phyloP scores from a whole-genome alignment of 2,329 filamentous ascomycete species.

The Colletotrichum godetiae region DNA sequence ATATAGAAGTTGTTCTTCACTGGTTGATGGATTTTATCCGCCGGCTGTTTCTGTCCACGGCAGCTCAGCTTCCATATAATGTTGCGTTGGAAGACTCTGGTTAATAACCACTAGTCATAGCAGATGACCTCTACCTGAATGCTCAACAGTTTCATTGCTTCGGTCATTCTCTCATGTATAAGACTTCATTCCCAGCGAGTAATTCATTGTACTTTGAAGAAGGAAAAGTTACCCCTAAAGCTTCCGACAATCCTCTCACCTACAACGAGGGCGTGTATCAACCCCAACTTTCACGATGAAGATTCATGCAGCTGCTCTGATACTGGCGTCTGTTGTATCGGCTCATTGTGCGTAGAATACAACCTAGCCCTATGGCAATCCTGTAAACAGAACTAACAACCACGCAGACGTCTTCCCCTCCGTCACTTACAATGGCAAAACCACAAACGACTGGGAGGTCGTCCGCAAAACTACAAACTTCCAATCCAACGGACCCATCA shows the following conservation, averaged over 20 bases:
- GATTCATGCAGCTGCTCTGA: background rate
- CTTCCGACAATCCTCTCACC: background rate
- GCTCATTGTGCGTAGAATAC: conserved; percentile 50
- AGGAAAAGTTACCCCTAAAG: background rate
- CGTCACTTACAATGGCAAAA: conserved; percentile 45
- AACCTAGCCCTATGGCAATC: background rate
- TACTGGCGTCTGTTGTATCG: conserved; percentile 40
- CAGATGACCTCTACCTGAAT: background rate
- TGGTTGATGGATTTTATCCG: conserved; percentile 27
- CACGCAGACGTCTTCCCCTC: conserved; percentile 54
- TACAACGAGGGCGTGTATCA: background rate
- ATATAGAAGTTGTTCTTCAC: background rate
- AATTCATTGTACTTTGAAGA: background rate
- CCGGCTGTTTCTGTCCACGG: conserved; percentile 38
- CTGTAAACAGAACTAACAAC: conserved; percentile 3
- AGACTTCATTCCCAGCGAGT: background rate
- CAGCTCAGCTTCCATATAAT: background rate
- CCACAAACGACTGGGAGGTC: conserved; percentile 56
- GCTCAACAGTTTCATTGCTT: background rate
- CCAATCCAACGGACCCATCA: conserved; percentile 61
- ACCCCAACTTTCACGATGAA: background rate
- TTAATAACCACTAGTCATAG: background rate
- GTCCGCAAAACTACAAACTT: conserved; percentile 61
- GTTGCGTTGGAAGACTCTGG: background rate
- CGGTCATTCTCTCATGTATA: background rate